Percentiles rank a stretch among this genome's conserved stretches.
Evolutionary conservation across 1,284 basidiomycete genomes (phyloP).

Genomic region (Microbotryum silenes-acaulis): DNA sequence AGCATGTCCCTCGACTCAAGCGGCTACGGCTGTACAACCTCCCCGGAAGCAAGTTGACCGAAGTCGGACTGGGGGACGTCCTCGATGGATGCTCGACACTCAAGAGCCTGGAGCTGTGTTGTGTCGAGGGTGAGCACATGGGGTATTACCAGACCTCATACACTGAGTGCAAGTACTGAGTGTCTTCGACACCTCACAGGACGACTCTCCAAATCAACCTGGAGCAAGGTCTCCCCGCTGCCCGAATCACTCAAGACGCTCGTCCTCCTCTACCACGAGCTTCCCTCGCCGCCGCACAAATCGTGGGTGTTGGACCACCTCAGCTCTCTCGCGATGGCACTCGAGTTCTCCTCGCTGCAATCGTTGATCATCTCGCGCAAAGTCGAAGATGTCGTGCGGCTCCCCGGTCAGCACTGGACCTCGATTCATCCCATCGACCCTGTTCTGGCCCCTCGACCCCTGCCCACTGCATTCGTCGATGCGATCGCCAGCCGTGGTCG

Average conservation of each 20-base stretch:
- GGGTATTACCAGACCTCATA: not conserved
- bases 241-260: slow-evolving; percentile 13
- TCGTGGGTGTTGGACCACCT: slow-evolving; percentile 29
- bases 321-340: slow-evolving; percentile 7
- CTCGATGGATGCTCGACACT: slow-evolving; percentile 15
- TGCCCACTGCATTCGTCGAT: not conserved
- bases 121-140: slow-evolving; percentile 16
- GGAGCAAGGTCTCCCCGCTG: slow-evolving; percentile 13
- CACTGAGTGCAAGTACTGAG: not conserved
- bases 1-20: not conserved
- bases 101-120: slow-evolving; percentile 15
- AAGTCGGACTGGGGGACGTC: slow-evolving; percentile 12
- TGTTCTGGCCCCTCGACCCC: slow-evolving; percentile 2
- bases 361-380: slow-evolving; percentile 12
- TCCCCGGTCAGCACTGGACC: slow-evolving; percentile 18
- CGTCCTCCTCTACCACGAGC: slow-evolving; percentile 16
- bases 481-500: slow-evolving; percentile 6
- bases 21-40: slow-evolving; percentile 19
- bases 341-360: not conserved
- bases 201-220: slow-evolving; percentile 22
- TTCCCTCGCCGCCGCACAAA: slow-evolving; percentile 19
- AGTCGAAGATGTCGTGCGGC: slow-evolving; percentile 1
- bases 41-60: slow-evolving; percentile 27
- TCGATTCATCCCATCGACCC: slow-evolving; percentile 14
- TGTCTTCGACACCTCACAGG: slow-evolving; percentile 5